phyloP scores from a whole-genome alignment of 2,329 filamentous ascomycete genomes.

The Onygenales sp. region DNA sequence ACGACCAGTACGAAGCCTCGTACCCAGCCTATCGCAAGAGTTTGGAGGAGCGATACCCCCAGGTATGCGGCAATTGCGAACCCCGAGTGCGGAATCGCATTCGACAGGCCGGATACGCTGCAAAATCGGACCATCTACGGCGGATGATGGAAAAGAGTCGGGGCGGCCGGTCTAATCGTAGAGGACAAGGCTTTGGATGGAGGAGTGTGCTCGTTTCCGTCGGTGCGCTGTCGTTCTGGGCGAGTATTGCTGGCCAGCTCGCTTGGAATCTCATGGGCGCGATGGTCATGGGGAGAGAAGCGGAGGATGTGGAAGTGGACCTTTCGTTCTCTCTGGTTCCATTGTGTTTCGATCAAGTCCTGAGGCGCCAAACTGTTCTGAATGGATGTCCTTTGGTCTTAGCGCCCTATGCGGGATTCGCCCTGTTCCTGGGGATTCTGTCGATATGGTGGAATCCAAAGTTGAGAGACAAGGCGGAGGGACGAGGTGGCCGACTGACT shows the following conservation, averaged over 20 bases:
- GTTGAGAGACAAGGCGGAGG: slow-evolving; percentile 34
- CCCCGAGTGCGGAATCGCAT: slow-evolving; percentile 63
- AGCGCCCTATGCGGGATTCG: slow-evolving; percentile 24
- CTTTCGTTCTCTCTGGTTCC: slow-evolving; percentile 13
- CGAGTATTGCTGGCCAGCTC: slow-evolving; percentile 35
- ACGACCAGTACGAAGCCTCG: slow-evolving; percentile 56
- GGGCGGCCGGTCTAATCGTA: slow-evolving; percentile 23
- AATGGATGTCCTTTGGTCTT: slow-evolving; percentile 21
- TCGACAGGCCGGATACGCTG: slow-evolving; percentile 63
- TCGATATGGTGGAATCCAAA: slow-evolving; percentile 43
- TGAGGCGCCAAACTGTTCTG: slow-evolving; percentile 15
- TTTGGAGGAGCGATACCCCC: slow-evolving; percentile 76
- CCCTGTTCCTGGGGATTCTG: slow-evolving; percentile 33
- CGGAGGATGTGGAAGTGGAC: slow-evolving; percentile 4
- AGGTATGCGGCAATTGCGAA: slow-evolving; percentile 74
- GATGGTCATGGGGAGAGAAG: slow-evolving; percentile 15
- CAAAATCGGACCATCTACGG: slow-evolving; percentile 70
- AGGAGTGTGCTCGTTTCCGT: slow-evolving; percentile 32
- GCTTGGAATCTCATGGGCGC: slow-evolving; percentile 31
- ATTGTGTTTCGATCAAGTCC: slow-evolving; percentile 15
- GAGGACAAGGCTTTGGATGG: slow-evolving; percentile 31
- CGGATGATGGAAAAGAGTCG: slow-evolving; percentile 61
- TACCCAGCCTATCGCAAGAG: slow-evolving; percentile 61
- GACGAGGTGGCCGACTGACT: slow-evolving; percentile 29
- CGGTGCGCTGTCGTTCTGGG: slow-evolving; percentile 35